Conservation (phyloP, 805 yeast species). For the Candida sithepensis region DNA sequence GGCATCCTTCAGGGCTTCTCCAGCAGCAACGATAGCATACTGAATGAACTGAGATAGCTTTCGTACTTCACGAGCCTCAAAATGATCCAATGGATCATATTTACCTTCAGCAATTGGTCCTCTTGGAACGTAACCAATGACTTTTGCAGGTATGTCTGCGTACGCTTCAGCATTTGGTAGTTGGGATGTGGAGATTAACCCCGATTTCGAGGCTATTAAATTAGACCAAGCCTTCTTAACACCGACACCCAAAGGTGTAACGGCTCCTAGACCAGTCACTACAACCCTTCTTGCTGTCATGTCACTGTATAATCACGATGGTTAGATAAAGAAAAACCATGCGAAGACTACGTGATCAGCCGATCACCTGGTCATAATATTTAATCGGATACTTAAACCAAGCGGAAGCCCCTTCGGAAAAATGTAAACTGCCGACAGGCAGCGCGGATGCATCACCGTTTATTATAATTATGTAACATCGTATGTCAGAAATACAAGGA, state of each 20-base stretch:
- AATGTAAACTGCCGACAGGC: neutral
- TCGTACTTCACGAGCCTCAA: constrained; percentile 47
- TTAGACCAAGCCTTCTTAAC: constrained; percentile 49
- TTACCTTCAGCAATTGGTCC: constrained; percentile 34
- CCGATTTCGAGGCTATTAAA: constrained; percentile 50
- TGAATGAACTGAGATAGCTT: constrained; percentile 72
- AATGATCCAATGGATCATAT: constrained; percentile 52
- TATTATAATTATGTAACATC: neutral
- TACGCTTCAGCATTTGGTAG: constrained; percentile 43
- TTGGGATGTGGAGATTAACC: constrained; percentile 51
- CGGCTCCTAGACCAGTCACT: constrained; percentile 85
- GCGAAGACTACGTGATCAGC: too few relatives aligned
- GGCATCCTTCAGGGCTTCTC: constrained; percentile 75
- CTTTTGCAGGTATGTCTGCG: constrained; percentile 60
- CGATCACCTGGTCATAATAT: too few relatives aligned
- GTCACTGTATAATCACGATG: neutral
- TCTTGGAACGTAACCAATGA: constrained; percentile 70
- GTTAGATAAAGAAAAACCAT: too few relatives aligned
- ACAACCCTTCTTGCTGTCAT: constrained; percentile 59
- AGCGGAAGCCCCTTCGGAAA: neutral
- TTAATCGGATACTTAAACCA: too few relatives aligned
- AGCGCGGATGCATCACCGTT: neutral
- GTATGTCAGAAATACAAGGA: neutral
- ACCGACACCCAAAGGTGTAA: constrained; percentile 84
- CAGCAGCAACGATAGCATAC: constrained; percentile 71